These are phyloP conservation scores for Colletotrichum sp. DNA, from an alignment of 2,329 filamentous ascomycete species.

Conservation along the genomic window DNA sequence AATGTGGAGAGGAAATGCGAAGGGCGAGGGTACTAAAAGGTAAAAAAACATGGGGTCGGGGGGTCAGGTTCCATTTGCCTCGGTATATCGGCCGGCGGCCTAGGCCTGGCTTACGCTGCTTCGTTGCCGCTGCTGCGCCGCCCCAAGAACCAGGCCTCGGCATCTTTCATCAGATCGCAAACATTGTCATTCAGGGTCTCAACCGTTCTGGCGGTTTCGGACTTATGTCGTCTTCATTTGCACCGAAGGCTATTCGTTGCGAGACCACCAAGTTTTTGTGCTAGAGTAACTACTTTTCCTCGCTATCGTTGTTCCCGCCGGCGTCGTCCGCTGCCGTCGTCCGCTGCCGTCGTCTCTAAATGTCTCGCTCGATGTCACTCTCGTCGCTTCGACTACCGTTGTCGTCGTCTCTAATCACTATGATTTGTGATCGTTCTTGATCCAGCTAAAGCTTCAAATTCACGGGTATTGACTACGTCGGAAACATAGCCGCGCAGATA, in stretches of 20 bases:
- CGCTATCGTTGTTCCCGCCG: not conserved
- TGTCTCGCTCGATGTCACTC: not conserved
- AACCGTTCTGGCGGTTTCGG: not conserved
- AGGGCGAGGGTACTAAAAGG: conserved; percentile 6
- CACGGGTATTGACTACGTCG: not conserved
- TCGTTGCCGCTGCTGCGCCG: not conserved
- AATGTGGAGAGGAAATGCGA: not conserved
- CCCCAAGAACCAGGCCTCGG: not conserved
- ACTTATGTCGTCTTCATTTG: not conserved
- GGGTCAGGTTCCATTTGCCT: not conserved
- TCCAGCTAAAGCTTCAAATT: not conserved
- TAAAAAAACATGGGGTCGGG: conserved; percentile 1
- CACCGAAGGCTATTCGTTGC: not conserved
- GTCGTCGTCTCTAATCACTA: not conserved
- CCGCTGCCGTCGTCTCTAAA: not conserved
- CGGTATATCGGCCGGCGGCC: not conserved
- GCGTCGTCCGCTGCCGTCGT: not conserved
- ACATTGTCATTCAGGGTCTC: not conserved
- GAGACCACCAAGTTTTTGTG: not conserved
- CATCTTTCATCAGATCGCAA: not conserved
- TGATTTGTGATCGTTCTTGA: not conserved
- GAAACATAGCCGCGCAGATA: not conserved
- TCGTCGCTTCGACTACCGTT: not conserved
- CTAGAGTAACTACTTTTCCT: not conserved
- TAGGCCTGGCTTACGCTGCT: not conserved